Evolutionary conservation across 192 early-diverging fungal species (phyloP).

Genomic region (Coemansia sp.): DNA sequence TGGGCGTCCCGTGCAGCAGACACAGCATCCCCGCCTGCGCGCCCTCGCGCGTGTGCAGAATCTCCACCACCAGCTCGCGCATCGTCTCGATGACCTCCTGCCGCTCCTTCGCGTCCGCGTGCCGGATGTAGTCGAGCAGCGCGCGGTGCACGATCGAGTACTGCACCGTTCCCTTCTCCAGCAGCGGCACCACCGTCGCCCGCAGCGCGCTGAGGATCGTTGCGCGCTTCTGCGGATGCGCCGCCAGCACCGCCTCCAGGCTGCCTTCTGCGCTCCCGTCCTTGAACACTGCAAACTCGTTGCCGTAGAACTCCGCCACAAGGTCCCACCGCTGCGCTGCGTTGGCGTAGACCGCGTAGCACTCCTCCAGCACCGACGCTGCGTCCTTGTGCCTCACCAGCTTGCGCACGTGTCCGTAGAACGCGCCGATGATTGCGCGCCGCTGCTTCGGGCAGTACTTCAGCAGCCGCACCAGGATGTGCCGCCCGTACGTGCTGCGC

Average conservation of each 20-base stretch:
- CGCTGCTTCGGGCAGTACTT: constrained; percentile 78
- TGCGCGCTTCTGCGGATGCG: constrained; percentile 34
- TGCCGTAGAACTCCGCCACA: constrained; percentile 92
- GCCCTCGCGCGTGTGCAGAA: constrained; percentile 92
- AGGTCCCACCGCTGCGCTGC: constrained; percentile 68
- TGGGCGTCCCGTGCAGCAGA: constrained; percentile 74
- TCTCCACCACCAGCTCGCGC: constrained; percentile 80
- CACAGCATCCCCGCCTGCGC: constrained; percentile 82
- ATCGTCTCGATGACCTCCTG: constrained; percentile 72
- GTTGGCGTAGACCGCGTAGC: constrained; percentile 79
- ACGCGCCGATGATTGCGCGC: constrained; percentile 70
- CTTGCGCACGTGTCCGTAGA: constrained; percentile 78
- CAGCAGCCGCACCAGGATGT: constrained; percentile 83
- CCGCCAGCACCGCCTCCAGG: constrained; percentile 58
- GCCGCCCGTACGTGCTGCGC: constrained; percentile 81
- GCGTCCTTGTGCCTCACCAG: constrained; percentile 89
- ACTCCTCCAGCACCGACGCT: constrained; percentile 79
- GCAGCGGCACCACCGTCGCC: constrained; percentile 63
- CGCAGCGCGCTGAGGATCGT: constrained; percentile 69
- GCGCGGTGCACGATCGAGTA: constrained; percentile 84
- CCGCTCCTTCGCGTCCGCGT: constrained; percentile 61
- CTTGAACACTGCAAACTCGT: constrained; percentile 87
- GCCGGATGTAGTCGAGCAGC: constrained; percentile 78
- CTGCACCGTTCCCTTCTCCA: constrained; percentile 81
- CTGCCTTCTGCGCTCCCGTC: constrained; percentile 32